Base-by-base conservation (phyloP, 163 green algal genomes). In the Prototheca wickerhamii region DNA sequence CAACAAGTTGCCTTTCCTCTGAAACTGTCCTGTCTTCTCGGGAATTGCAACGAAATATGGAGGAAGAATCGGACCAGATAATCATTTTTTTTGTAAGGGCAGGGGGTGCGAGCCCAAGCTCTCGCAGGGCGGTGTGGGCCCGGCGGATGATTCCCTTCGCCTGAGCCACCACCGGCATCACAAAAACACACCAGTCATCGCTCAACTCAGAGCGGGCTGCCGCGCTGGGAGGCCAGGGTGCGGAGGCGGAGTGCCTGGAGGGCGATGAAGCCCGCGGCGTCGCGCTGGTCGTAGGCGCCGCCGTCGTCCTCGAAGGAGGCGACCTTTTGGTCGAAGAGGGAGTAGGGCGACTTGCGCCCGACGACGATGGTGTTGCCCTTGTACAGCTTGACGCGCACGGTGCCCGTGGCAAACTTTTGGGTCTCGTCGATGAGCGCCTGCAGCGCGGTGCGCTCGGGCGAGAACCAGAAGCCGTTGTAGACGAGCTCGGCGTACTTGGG, bases 381-480 rank as follows among this genome's bases (percentile, higher is more conserved):
- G 84, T 96, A 96, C 49, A 96, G 83, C 83, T 96, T 96, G 15
- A 96, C 46, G 32, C 86, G 80, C n/a, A 97, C 87, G 20, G 76
- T 86, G 62, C 91, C 91, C 30, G 77, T 91, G 61, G 87, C 84
- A 73, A 82, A 90, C 77, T 96, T 64, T 72, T 97, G 88, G 28
- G 89, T 95, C 68, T 86, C 76, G 74, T 97, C 91, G 49, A 99
- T 87, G 40, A 86, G 70, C 23, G 81, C 81, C 84, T 96, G 91
- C 73, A 98, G 75, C 51, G 91, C 90, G 65, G 89, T 74, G 18
- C 94, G 81, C 81, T 99, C 92, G 0, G 93, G 94, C 49, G 77
- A 88, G 83, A 97, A 99, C 94, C 94, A 99, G 78, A 97, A 95
- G 49, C 94, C 94, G 79, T 97, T 97, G 86, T 99, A 99, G 23